A percentile compares a stretch with the other conserved stretches of the same genome.
phyloP scores from a whole-genome alignment of 331 rosid genomes.

The Arachis monticola region DNA sequence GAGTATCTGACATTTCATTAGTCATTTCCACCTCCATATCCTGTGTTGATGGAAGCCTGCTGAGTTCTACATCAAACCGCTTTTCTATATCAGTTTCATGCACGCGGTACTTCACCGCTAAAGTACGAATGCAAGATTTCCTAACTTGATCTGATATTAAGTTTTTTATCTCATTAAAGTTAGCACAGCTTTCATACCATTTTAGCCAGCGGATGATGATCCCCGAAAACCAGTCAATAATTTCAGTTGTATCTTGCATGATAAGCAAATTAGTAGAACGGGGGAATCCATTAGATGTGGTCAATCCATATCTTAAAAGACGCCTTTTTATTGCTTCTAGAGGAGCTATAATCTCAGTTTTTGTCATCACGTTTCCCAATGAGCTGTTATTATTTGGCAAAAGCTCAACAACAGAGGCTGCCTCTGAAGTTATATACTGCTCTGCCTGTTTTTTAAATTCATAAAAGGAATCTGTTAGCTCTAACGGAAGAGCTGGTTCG shows the following conservation, averaged over 20 bases:
- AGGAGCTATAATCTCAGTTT: slow-evolving; percentile 81
- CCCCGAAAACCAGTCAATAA: slow-evolving; percentile 86
- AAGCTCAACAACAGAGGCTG: slow-evolving; percentile 69
- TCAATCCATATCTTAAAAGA: slow-evolving; percentile 73
- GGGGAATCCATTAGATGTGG: slow-evolving; percentile 63
- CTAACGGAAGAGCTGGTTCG: slow-evolving; percentile 80
- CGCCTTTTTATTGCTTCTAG: slow-evolving; percentile 60
- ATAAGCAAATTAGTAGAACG: slow-evolving; percentile 60
- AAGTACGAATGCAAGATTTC: slow-evolving; percentile 87
- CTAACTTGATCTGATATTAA: slow-evolving; percentile 62
- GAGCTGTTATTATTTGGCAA: slow-evolving; percentile 57
- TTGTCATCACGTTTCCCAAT: slow-evolving; percentile 41
- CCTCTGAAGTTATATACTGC: slow-evolving; percentile 73
- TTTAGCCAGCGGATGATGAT: slow-evolving; percentile 78
- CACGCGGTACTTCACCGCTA: slow-evolving; percentile 76
- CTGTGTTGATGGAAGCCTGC: slow-evolving; percentile 60
- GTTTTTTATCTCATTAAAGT: slow-evolving; percentile 68
- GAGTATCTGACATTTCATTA: slow-evolving; percentile 45
- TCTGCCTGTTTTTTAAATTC: slow-evolving; percentile 66
- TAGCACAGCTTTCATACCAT: slow-evolving; percentile 70
- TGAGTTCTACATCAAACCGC: slow-evolving; percentile 68
- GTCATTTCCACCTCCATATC: slow-evolving; percentile 62
- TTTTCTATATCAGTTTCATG: slow-evolving; percentile 76
- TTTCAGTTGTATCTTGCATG: slow-evolving; percentile 71
- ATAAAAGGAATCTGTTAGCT: slow-evolving; percentile 66